phyloP scores from a whole-genome alignment of 169 alveolate genomes.

The Babesia bovis region DNA sequence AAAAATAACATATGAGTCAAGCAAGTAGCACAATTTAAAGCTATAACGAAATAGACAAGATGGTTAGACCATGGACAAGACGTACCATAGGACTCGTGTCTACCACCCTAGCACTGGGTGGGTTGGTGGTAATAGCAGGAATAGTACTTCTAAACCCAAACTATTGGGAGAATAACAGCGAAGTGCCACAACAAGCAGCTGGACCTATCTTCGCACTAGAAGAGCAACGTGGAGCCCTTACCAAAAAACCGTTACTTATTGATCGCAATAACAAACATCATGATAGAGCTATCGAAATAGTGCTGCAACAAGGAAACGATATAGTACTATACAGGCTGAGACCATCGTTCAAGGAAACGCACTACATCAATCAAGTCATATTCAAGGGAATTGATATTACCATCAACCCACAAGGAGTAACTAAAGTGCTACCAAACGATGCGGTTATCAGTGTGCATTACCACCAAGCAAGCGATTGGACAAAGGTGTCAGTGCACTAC shows the following conservation, averaged over 20 bases:
- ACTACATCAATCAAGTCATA: slow-evolving; percentile 4
- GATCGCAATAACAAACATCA: background rate
- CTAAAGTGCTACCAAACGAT: slow-evolving; percentile 4
- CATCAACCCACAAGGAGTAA: slow-evolving; percentile 3
- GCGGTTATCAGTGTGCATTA: background rate
- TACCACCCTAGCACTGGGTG: background rate
- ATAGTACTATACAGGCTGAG: slow-evolving; percentile 1
- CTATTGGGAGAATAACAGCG: background rate
- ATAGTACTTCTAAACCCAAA: background rate
- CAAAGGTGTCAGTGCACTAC: slow-evolving; percentile 11
- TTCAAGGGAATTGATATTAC: background rate
- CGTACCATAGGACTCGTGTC: slow-evolving; percentile 12
- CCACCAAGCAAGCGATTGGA: background rate
- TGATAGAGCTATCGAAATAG: slow-evolving; percentile 5
- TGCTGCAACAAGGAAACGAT: background rate
- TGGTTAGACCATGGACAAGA: background rate
- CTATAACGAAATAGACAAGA: background rate
- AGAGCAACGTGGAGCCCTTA: background rate
- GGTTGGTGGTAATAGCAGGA: background rate
- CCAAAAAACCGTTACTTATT: slow-evolving; percentile 6
- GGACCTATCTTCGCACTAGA: background rate
- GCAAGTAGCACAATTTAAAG: too few species aligned
- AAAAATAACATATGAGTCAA: too few species aligned
- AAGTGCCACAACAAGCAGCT: too few species aligned
- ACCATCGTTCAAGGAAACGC: slow-evolving; percentile 1